phyloP scores from a whole-genome alignment of 257 asterid genomes.

The Solanum clarkiae region DNA sequence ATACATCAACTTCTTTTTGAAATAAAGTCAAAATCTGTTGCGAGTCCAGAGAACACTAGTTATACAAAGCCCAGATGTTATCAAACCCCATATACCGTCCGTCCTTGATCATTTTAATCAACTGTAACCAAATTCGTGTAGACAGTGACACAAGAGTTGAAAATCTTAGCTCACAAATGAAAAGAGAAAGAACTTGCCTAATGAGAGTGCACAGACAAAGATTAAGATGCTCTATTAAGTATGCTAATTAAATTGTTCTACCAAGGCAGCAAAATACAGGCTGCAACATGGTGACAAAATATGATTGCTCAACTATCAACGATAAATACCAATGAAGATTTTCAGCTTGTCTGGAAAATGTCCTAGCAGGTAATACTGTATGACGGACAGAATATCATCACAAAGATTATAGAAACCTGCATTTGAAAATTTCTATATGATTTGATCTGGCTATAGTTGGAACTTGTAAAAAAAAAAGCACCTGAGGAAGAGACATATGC shows the following conservation, averaged over 20 bases:
- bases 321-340: neutral
- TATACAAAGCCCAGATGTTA: constrained; percentile 11
- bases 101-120: constrained; percentile 17
- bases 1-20: neutral
- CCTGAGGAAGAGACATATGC: neutral
- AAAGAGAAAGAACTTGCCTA: neutral
- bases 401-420: constrained; percentile 43
- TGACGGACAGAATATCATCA: constrained; percentile 35
- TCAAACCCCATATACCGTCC: constrained; percentile 37
- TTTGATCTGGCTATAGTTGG: neutral
- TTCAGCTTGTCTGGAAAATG: constrained; percentile 22
- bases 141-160: neutral
- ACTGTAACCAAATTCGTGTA: constrained; percentile 1
- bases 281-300: constrained; percentile 12
- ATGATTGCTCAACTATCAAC: neutral
- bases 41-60: neutral
- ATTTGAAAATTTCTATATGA: neutral
- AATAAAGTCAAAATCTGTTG: neutral
- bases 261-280: no score
- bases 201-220: rapidly evolving
- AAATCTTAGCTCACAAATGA: neutral
- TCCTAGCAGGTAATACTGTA: constrained; percentile 35
- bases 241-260: neutral
- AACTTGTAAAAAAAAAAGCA: neutral
- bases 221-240: neutral